phyloP scores from a whole-genome alignment of 2,329 filamentous ascomycete genomes.

The Stachybotrys elegans region DNA sequence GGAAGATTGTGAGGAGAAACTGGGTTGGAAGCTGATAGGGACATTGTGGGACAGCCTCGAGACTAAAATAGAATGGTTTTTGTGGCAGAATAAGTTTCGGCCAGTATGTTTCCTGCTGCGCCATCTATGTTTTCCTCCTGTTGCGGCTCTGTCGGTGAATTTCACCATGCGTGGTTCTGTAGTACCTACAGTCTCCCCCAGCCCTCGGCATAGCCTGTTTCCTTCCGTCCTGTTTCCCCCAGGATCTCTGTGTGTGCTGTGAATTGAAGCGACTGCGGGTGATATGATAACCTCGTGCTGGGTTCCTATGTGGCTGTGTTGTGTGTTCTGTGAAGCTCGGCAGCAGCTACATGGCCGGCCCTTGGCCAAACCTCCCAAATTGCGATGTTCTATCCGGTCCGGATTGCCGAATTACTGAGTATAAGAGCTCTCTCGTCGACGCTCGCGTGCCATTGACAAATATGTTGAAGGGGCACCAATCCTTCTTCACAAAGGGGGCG shows the following conservation, averaged over 20 bases:
- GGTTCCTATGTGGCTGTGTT: slow-evolving; percentile 1
- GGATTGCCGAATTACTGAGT: background rate
- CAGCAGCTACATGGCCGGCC: background rate
- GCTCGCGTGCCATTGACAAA: background rate
- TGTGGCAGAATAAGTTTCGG: too few relatives aligned
- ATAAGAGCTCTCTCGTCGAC: slow-evolving; percentile 1
- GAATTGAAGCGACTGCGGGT: background rate
- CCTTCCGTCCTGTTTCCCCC: background rate
- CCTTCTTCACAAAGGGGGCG: slow-evolving; percentile 1
- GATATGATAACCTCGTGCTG: background rate
- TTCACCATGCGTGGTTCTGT: background rate
- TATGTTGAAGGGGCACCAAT: background rate
- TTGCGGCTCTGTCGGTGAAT: background rate
- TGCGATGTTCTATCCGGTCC: background rate
- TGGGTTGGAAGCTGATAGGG: too few relatives aligned
- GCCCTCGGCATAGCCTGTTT: background rate
- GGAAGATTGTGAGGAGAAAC: too few relatives aligned
- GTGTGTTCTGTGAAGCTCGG: background rate
- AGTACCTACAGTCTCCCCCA: slow-evolving; percentile 2
- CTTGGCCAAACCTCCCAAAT: background rate
- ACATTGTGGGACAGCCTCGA: too few relatives aligned
- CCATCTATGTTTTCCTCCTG: background rate
- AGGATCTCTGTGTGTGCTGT: slow-evolving; percentile 2
- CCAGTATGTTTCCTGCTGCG: background rate
- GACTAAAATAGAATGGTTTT: too few relatives aligned